Base-by-base conservation (phyloP, 306 rosid species). In the Clitoria ternatea region DNA sequence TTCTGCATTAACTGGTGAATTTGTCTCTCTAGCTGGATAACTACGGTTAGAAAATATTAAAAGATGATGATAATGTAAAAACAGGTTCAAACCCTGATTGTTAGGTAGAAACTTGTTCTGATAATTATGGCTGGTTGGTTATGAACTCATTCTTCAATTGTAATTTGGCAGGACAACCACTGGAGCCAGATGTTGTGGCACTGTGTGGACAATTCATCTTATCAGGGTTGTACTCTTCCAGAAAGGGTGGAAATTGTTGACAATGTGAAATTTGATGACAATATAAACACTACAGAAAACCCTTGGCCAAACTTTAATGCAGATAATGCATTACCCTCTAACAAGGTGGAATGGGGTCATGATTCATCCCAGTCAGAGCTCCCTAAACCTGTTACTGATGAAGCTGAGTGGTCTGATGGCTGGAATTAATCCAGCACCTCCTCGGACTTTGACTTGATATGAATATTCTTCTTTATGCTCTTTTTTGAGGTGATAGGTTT, bases 131-230 rank as follows among this genome's bases (percentile, higher is more conserved):
- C 56, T 64, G 48, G 53, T 62, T 64, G 48, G 70, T 76, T 35
- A 60, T 72, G 27, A 24, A 57, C 49, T 36, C 57, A 24, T 59
- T 61, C 66, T 53, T 35, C 53, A 3, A 39, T 30, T 44, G 70
- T 77, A 33, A 61, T 86, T 66, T 80, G 77, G 76, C 85, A 94
- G 97, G 98, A 94, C 63, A 27, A 69, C 2, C 39, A 81, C 65
- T 94, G 98, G 98, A 89, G 79, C 85, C 88, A 80, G 87, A 87
- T 94, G 75, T 68, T 94, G 72, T 90, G 97, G 97, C 68, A 76
- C 69, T 94, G 97, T 23, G 90, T 64, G 29, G 96, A 89, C 84
- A 89, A 90, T 69, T 54, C 83, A 23, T 87, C 97, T 39, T 94
- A 94, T 80, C 74, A 68, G 74, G 97, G 97, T 22, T 90, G 97